Percentiles rank a stretch among this genome's conserved stretches.
Evolutionary conservation across 805 yeast species (phyloP).

Genomic region (Pichia paraexigua): DNA sequence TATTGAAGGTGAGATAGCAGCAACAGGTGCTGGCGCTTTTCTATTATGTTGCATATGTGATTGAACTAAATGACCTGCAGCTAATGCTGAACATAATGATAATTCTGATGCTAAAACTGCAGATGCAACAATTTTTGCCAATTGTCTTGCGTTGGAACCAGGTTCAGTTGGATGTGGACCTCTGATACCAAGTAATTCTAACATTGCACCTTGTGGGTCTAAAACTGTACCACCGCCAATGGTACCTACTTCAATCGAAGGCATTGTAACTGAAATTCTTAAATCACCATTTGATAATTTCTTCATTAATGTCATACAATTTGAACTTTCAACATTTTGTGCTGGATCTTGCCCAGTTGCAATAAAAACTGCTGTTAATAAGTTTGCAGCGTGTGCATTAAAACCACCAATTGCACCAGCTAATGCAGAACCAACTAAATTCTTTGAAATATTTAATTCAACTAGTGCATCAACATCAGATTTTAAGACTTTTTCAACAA

Average conservation of each 20-base stretch:
- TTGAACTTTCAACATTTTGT: constrained; percentile 94
- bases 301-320: constrained; percentile 94
- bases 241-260: constrained; percentile 97
- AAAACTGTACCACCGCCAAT: constrained; percentile 98
- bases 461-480: constrained; percentile 90
- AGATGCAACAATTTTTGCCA: constrained; percentile 88
- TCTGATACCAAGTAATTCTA: constrained; percentile 86
- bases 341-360: constrained; percentile 99
- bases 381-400: constrained; percentile 96
- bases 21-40: constrained; percentile 25
- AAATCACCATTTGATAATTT: constrained; percentile 68
- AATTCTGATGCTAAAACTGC: constrained; percentile 95
- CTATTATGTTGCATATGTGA: constrained; percentile 97
- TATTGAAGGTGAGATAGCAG: constrained; percentile 19
- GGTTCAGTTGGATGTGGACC: constrained; percentile 95
- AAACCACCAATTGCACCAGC: constrained; percentile 98
- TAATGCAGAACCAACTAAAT: constrained; percentile 94
- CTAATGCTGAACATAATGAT: constrained; percentile 90
- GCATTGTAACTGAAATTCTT: constrained; percentile 96
- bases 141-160: constrained; percentile 89
- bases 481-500: constrained; percentile 76
- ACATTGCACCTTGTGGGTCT: constrained; percentile 95
- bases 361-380: constrained; percentile 86
- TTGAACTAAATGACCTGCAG: constrained; percentile 97
- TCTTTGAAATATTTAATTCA: constrained; percentile 80